Conservation (phyloP, 1,284 basidiomycete species). For the Cryptococcus sp. region DNA sequence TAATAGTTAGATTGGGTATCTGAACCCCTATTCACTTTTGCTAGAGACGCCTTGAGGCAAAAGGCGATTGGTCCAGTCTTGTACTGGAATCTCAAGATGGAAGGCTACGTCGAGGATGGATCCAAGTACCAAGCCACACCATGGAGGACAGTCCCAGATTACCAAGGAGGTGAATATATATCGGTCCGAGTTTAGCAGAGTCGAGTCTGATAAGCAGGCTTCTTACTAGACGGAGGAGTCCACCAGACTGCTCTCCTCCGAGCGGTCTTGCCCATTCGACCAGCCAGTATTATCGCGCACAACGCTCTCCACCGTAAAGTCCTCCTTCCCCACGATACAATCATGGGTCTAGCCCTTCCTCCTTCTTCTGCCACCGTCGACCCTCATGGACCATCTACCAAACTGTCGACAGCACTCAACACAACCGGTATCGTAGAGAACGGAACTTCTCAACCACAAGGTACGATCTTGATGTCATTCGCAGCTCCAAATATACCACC, state of each 20-base stretch:
- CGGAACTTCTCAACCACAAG: slow-evolving; percentile 32
- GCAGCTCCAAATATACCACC: slow-evolving; percentile 29
- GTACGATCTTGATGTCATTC: slow-evolving; percentile 37
- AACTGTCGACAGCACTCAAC: slow-evolving; percentile 11
- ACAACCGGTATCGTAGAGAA: slow-evolving; percentile 20
- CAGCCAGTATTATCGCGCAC: slow-evolving; percentile 58
- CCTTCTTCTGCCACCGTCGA: slow-evolving; percentile 57
- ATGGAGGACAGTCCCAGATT: slow-evolving; percentile 78
- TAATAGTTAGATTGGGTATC: slow-evolving; percentile 58
- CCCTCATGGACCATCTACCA: slow-evolving; percentile 51
- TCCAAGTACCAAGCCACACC: slow-evolving; percentile 73
- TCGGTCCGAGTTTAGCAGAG: no score
- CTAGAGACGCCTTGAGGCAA: slow-evolving; percentile 57
- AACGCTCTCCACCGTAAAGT: slow-evolving; percentile 65
- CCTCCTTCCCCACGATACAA: slow-evolving; percentile 72
- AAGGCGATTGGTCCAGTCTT: slow-evolving; percentile 56
- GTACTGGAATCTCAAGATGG: slow-evolving; percentile 49
- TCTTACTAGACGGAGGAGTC: slow-evolving; percentile 48
- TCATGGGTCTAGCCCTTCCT: slow-evolving; percentile 53
- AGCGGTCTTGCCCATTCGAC: slow-evolving; percentile 41
- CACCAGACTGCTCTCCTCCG: slow-evolving; percentile 40
- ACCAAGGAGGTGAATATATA: slow-evolving; percentile 61
- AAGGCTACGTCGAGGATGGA: slow-evolving; percentile 58
- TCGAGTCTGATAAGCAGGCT: slow-evolving; percentile 16
- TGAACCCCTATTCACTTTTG: slow-evolving; percentile 59